phyloP scores from a whole-genome alignment of 2,329 filamentous ascomycete genomes.

The Lachnellula arida region DNA sequence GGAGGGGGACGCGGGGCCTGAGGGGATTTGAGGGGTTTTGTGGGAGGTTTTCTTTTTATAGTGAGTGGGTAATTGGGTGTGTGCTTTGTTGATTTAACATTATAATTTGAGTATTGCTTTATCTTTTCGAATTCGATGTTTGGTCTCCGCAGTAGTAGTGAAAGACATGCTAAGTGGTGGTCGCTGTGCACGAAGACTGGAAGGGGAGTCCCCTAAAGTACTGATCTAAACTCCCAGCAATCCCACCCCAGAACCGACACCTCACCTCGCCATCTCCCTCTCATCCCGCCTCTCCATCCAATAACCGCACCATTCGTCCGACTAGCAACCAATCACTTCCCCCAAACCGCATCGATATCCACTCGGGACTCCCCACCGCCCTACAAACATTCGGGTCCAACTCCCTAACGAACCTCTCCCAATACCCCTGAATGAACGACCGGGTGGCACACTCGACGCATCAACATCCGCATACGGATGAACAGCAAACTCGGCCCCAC shows the following conservation, averaged over 20 bases:
- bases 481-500: conserved; percentile 49
- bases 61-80: no score
- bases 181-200: no score
- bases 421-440: conserved; percentile 64
- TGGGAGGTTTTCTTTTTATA: no score
- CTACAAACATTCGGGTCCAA: conserved; percentile 56
- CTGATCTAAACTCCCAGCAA: no score
- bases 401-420: conserved; percentile 65
- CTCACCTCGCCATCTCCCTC: neutral
- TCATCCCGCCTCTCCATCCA: conserved; percentile 1
- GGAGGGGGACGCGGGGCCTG: neutral
- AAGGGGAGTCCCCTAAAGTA: no score
- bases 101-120: no score
- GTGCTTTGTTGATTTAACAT: no score
- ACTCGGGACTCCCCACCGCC: neutral
- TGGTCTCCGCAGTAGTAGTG: no score
- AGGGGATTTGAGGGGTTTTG: neutral
- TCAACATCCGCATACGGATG: conserved; percentile 38
- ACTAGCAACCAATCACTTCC: no score
- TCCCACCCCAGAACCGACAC: no score
- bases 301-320: neutral
- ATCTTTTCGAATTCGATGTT: no score
- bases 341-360: conserved; percentile 1
- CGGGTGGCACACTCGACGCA: conserved; percentile 49
- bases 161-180: no score